Percentiles rank a stretch among this genome's conserved stretches.
Evolutionary conservation across 1,284 basidiomycete species (phyloP).

Genomic region (Pyrrhoderma noxium): DNA sequence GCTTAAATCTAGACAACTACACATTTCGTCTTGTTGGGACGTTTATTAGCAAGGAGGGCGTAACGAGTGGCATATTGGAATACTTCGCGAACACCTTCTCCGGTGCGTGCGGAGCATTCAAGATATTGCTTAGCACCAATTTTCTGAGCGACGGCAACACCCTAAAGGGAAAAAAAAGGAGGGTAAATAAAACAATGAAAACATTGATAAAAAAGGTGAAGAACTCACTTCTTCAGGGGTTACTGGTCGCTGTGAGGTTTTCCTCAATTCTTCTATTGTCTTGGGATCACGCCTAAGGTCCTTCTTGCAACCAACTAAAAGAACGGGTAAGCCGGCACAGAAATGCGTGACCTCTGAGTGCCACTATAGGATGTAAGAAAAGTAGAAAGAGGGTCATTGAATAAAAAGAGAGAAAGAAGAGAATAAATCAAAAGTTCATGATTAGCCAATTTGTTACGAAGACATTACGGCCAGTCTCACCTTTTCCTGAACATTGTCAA

Average conservation of each 20-base stretch:
- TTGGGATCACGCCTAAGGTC: constrained; percentile 76
- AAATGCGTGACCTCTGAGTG: constrained; percentile 93
- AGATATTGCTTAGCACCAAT: constrained; percentile 86
- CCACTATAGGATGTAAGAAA: constrained; percentile 54
- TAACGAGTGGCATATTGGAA: constrained; percentile 86
- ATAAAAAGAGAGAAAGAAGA: constrained; percentile 9
- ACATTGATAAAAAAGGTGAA: background rate
- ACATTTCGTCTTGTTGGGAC: constrained; percentile 38
- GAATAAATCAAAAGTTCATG: too few relatives aligned
- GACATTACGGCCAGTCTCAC: too few relatives aligned
- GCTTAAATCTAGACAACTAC: constrained; percentile 41
- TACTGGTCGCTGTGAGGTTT: constrained; percentile 78
- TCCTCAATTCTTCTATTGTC: constrained; percentile 74
- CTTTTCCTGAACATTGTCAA: constrained; percentile 96
- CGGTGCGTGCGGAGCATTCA: constrained; percentile 86
- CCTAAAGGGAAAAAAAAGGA: constrained; percentile 36
- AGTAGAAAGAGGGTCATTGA: background rate
- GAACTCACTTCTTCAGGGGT: constrained; percentile 60
- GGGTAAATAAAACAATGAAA: background rate
- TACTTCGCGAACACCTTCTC: constrained; percentile 86
- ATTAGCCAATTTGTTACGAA: constrained; percentile 5
- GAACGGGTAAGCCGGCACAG: constrained; percentile 80
- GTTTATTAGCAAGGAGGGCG: constrained; percentile 53
- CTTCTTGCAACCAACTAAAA: constrained; percentile 92
- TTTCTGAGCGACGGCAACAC: constrained; percentile 82